Percentiles rank a stretch among this genome's conserved stretches.
Conservation (phyloP, 2,329 filamentous ascomycete species). For the Diaporthe nobilis region DNA sequence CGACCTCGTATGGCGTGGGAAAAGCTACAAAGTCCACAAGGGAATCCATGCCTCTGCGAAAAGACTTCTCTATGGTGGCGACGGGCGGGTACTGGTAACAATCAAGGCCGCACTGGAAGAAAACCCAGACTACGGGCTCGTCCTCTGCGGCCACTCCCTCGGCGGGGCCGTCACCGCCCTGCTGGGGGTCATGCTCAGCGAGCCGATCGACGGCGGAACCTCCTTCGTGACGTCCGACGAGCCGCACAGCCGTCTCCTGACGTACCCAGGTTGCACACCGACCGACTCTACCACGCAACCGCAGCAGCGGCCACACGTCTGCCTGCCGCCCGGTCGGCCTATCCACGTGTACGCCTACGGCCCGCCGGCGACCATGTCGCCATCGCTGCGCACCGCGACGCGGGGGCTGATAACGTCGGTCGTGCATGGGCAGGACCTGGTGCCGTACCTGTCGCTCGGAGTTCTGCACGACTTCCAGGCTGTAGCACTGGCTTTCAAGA, state of each 20-base stretch:
- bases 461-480: slow-evolving; percentile 82
- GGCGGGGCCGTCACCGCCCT: slow-evolving; percentile 79
- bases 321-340: slow-evolving; percentile 76
- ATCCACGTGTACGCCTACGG: slow-evolving; percentile 88
- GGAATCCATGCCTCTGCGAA: slow-evolving; percentile 80
- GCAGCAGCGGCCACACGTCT: slow-evolving; percentile 51
- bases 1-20: slow-evolving; percentile 73
- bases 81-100: slow-evolving; percentile 76
- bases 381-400: slow-evolving; percentile 77
- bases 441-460: slow-evolving; percentile 81
- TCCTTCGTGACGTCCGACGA: slow-evolving; percentile 74
- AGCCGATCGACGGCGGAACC: slow-evolving; percentile 68
- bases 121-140: slow-evolving; percentile 77
- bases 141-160: slow-evolving; percentile 78
- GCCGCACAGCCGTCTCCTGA: slow-evolving; percentile 58
- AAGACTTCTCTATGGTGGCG: slow-evolving; percentile 76
- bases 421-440: slow-evolving; percentile 80
- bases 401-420: slow-evolving; percentile 82
- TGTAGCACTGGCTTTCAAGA: slow-evolving; percentile 79
- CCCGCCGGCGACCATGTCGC: slow-evolving; percentile 79
- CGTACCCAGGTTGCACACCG: slow-evolving; percentile 40
- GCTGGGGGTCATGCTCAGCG: slow-evolving; percentile 78
- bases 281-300: slow-evolving; percentile 32
- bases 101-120: slow-evolving; percentile 76
- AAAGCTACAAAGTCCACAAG: slow-evolving; percentile 79